These are phyloP conservation scores for Chaetomium sp. DNA, from an alignment of 2,329 filamentous ascomycete species.

Conservation along the genomic window DNA sequence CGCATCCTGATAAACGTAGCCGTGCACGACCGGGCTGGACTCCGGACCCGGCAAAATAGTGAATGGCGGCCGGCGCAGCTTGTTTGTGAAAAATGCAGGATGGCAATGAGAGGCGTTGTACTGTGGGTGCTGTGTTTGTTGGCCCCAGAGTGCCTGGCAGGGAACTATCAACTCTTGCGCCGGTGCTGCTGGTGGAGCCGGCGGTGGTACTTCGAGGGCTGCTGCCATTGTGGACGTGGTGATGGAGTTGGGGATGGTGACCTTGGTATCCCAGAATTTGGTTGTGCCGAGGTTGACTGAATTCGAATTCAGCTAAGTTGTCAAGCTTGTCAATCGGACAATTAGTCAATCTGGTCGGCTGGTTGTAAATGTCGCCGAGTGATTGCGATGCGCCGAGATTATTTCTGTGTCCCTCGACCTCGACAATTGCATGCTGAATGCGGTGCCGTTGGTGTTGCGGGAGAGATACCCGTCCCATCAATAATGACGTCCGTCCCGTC, in stretches of 20 bases:
- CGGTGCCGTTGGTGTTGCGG: not conserved
- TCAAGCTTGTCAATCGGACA: not conserved
- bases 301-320: not conserved
- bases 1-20: conserved; percentile 61
- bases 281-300: conserved; percentile 16
- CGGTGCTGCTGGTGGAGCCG: not conserved
- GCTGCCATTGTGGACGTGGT: conserved; percentile 23
- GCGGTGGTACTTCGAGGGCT: conserved; percentile 14
- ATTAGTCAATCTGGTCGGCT: not conserved
- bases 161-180: conserved; percentile 20
- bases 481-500: conserved; percentile 13
- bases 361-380: not conserved
- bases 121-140: conserved; percentile 36
- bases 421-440: not conserved
- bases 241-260: not conserved
- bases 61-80: conserved; percentile 56
- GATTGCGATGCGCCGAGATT: not conserved
- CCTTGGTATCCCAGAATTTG: not conserved
- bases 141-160: conserved; percentile 27
- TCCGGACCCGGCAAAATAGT: conserved; percentile 33
- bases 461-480: not conserved
- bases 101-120: conserved; percentile 63
- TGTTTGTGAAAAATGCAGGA: conserved; percentile 74
- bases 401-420: not conserved
- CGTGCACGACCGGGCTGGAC: conserved; percentile 57